phyloP scores from a whole-genome alignment of 257 asterid genomes.

The Fraxinus anomala region DNA sequence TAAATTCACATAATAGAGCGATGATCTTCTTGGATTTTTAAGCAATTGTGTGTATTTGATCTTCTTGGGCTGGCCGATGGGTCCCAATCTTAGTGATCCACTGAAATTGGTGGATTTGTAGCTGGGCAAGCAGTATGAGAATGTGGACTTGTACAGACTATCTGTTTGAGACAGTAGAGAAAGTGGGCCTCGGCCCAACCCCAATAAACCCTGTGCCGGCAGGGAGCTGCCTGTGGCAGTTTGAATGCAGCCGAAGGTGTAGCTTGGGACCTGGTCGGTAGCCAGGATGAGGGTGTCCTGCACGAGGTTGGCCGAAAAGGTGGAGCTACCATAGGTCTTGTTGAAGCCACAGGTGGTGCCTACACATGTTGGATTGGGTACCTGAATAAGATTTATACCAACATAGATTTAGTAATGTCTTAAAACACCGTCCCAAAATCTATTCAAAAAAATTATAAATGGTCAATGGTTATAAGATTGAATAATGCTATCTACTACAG shows the following conservation, averaged over 20 bases:
- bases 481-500: no score
- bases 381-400: constrained; percentile 38
- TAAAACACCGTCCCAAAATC: no score
- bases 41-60: constrained; percentile 66
- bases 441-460: no score
- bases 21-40: constrained; percentile 70
- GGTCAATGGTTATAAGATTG: no score
- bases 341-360: constrained; percentile 62
- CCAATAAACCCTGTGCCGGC: constrained; percentile 76
- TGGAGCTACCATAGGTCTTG: constrained; percentile 69
- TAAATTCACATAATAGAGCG: constrained; percentile 71
- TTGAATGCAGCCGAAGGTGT: constrained; percentile 65
- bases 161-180: constrained; percentile 61
- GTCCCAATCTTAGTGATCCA: constrained; percentile 75
- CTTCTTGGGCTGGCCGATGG: constrained; percentile 60
- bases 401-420: no score
- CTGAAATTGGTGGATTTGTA: constrained; percentile 54
- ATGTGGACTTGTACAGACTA: constrained; percentile 58
- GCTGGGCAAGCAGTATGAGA: constrained; percentile 85
- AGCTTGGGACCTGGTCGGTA: constrained; percentile 46
- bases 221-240: constrained; percentile 51
- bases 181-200: constrained; percentile 77
- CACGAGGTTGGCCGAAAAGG: constrained; percentile 52
- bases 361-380: constrained; percentile 54
- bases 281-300: constrained; percentile 68